A percentile compares a stretch with the other conserved stretches of the same genome.
These are phyloP conservation scores for Nyctanthes arbortristis DNA, from an alignment of 257 asterid species.

Conservation along the genomic window DNA sequence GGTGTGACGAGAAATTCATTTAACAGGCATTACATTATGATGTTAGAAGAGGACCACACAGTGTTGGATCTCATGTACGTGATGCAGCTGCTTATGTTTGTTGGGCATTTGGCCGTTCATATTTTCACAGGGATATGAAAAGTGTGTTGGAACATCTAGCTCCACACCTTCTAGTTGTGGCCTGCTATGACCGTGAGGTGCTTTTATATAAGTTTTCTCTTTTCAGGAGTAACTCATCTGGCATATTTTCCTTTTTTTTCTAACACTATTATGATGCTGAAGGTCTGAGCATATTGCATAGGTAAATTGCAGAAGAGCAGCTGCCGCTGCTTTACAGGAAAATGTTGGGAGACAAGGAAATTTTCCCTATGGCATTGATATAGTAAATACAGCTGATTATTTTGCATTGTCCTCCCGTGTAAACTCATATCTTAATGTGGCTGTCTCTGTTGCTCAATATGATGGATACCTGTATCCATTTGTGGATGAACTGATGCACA, in stretches of 20 bases:
- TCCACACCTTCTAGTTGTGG: slow-evolving; percentile 87
- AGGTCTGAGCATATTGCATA: slow-evolving; percentile 37
- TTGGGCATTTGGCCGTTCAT: slow-evolving; percentile 99
- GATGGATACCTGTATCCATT: slow-evolving; percentile 80
- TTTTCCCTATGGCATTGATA: slow-evolving; percentile 88
- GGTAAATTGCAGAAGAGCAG: slow-evolving; percentile 99
- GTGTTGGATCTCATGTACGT: slow-evolving; percentile 99
- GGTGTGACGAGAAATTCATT: slow-evolving; percentile 5
- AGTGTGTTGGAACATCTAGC: slow-evolving; percentile 77
- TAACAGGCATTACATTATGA: slow-evolving; percentile 92
- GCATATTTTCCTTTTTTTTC: slow-evolving; percentile 22
- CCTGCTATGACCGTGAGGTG: slow-evolving; percentile 99
- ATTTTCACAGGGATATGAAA: slow-evolving; percentile 78
- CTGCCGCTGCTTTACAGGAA: slow-evolving; percentile 99
- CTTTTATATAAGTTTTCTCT: slow-evolving; percentile 19
- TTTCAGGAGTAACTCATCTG: slow-evolving; percentile 13
- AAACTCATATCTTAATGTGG: slow-evolving; percentile 84
- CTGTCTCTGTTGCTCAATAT: slow-evolving; percentile 80
- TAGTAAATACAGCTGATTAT: slow-evolving; percentile 88
- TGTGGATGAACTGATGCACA: slow-evolving; percentile 75
- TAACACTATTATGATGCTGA: slow-evolving; percentile 32
- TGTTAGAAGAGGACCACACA: slow-evolving; percentile 97
- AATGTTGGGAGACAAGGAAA: slow-evolving; percentile 97
- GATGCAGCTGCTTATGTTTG: slow-evolving; percentile 99
- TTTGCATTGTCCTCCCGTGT: slow-evolving; percentile 93